phyloP scores from a whole-genome alignment of 2,329 filamentous ascomycete species.

The Kalmusia sp. region DNA sequence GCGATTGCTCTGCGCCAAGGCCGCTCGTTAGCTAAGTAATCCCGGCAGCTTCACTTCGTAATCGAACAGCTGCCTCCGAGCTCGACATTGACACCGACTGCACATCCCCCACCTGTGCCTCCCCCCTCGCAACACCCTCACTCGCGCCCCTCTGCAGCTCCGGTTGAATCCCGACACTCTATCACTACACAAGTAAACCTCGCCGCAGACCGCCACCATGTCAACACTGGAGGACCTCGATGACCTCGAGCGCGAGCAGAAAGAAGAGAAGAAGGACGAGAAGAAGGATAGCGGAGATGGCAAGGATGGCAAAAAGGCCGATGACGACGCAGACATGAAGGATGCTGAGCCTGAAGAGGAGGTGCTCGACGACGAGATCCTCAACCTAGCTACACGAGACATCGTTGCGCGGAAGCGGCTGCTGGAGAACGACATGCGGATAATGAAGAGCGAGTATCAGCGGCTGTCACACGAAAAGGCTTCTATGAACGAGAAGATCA shows the following conservation, averaged over 20 bases:
- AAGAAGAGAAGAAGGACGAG: slow-evolving; percentile 71
- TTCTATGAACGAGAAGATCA: slow-evolving; percentile 98
- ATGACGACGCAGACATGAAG: slow-evolving; percentile 89
- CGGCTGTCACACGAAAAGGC: slow-evolving; percentile 94
- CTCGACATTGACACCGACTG: slow-evolving; percentile 3
- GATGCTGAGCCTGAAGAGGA: slow-evolving; percentile 75
- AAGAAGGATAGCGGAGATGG: slow-evolving; percentile 60
- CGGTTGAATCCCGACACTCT: neutral
- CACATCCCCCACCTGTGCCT: neutral
- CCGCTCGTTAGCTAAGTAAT: slow-evolving; percentile 6
- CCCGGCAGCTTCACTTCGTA: slow-evolving; percentile 10
- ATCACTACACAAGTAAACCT: slow-evolving; percentile 4
- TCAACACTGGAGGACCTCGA: slow-evolving; percentile 92
- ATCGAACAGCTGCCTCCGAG: slow-evolving; percentile 8
- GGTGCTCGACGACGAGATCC: slow-evolving; percentile 89
- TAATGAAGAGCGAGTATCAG: slow-evolving; percentile 98
- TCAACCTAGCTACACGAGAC: slow-evolving; percentile 91
- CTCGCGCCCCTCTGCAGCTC: neutral
- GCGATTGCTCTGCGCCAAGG: neutral
- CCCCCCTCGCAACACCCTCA: neutral
- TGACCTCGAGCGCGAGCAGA: slow-evolving; percentile 81
- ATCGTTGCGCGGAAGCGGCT: slow-evolving; percentile 89
- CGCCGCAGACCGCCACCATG: slow-evolving; percentile 61
- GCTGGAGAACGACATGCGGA: slow-evolving; percentile 95
- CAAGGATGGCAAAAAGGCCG: slow-evolving; percentile 64